phyloP scores from a whole-genome alignment of 306 rosid genomes.

The Hippophae gyantsensis region DNA sequence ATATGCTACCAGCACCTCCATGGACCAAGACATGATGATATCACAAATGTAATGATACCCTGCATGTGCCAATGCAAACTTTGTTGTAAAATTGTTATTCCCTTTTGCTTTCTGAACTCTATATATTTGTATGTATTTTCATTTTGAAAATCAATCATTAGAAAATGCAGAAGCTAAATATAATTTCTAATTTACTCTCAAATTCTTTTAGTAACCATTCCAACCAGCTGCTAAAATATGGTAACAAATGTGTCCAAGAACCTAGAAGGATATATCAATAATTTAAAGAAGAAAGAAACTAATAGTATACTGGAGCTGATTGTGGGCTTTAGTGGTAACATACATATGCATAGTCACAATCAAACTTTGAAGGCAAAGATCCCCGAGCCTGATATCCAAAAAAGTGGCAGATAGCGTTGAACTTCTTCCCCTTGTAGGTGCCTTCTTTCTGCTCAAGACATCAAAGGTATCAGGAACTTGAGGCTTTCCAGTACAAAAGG shows the following conservation, averaged over 20 bases:
- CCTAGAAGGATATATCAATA: constrained; percentile 34
- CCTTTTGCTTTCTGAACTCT: no score
- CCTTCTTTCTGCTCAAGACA: constrained; percentile 81
- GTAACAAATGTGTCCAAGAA: constrained; percentile 88
- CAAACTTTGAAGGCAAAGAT: constrained; percentile 92
- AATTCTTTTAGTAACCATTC: no score
- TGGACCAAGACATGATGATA: no score
- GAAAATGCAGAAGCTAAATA: no score
- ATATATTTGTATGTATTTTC: no score
- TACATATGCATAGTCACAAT: constrained; percentile 95
- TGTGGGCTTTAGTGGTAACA: constrained; percentile 22
- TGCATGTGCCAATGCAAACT: no score
- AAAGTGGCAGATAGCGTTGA: constrained; percentile 94
- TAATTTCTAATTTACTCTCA: no score
- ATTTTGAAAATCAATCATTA: no score
- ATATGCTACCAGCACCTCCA: no score
- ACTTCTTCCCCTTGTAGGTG: constrained; percentile 92
- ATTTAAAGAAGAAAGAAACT: constrained; percentile 9
- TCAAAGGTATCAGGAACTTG: constrained; percentile 2
- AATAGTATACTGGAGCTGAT: constrained; percentile 8
- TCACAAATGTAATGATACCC: no score
- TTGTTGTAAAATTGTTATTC: no score
- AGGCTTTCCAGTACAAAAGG: not conserved
- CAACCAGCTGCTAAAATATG: constrained; percentile 87
- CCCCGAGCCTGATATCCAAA: constrained; percentile 99